A percentile compares a stretch with the other conserved stretches of the same genome.
Evolutionary conservation across 2,329 filamentous ascomycete species (phyloP).

Genomic region (Apiospora kogelbergensis): DNA sequence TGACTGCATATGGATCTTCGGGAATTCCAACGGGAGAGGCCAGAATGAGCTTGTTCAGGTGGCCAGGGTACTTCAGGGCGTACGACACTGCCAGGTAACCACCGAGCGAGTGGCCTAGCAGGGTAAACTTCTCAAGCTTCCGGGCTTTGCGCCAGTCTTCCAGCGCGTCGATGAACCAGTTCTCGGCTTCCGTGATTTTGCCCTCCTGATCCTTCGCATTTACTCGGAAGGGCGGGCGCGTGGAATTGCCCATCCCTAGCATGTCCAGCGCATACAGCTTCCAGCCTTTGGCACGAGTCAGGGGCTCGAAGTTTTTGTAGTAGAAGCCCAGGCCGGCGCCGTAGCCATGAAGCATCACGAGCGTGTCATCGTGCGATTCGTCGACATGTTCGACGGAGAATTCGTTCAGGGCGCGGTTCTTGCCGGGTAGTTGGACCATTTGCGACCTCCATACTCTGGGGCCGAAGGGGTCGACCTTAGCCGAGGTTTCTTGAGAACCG

Average conservation of each 20-base stretch:
- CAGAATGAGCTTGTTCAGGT: slow-evolving; percentile 91
- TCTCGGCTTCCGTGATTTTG: slow-evolving; percentile 86
- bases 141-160: slow-evolving; percentile 92
- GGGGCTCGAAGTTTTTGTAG: slow-evolving; percentile 94
- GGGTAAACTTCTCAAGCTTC: slow-evolving; percentile 89
- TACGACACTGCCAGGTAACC: slow-evolving; percentile 96
- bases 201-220: slow-evolving; percentile 76
- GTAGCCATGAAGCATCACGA: slow-evolving; percentile 97
- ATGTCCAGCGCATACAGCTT: slow-evolving; percentile 93
- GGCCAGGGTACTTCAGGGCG: slow-evolving; percentile 92
- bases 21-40: slow-evolving; percentile 94
- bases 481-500: slow-evolving; percentile 42
- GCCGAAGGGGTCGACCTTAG: slow-evolving; percentile 74
- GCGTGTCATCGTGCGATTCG: slow-evolving; percentile 76
- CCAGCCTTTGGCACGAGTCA: slow-evolving; percentile 78
- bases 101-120: slow-evolving; percentile 89
- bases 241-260: slow-evolving; percentile 90
- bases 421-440: slow-evolving; percentile 81
- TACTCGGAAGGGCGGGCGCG: slow-evolving; percentile 80
- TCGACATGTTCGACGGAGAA: slow-evolving; percentile 84
- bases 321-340: slow-evolving; percentile 96
- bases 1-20: slow-evolving; percentile 87
- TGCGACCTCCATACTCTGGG: slow-evolving; percentile 82
- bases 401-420: slow-evolving; percentile 86
- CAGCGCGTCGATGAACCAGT: slow-evolving; percentile 92